A percentile compares a stretch with the other conserved stretches of the same genome.
These are phyloP conservation scores for Aureobasidium melanogenum DNA, from an alignment of 2,329 filamentous ascomycete genomes.

Conservation along the genomic window DNA sequence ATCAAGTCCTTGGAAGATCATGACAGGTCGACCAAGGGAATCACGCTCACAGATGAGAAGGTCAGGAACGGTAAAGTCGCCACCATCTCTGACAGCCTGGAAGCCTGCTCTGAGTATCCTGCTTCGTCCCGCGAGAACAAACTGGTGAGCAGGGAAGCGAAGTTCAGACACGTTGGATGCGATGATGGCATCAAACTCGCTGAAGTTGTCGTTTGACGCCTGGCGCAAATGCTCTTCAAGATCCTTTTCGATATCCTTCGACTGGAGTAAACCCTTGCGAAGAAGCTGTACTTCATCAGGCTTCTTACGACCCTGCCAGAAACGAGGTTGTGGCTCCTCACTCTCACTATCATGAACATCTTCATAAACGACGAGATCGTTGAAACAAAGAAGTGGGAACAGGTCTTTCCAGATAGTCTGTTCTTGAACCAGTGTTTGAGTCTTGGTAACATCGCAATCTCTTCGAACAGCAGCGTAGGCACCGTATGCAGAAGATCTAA, in stretches of 20 bases:
- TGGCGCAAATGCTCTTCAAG: constrained; percentile 42
- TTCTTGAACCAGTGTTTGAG: constrained; percentile 58
- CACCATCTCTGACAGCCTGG: constrained; percentile 32
- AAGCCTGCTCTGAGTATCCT: constrained; percentile 56
- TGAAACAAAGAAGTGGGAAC: constrained; percentile 58
- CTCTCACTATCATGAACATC: constrained; percentile 34
- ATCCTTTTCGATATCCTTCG: constrained; percentile 58
- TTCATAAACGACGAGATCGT: constrained; percentile 41
- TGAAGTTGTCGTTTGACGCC: constrained; percentile 27
- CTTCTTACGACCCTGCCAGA: constrained; percentile 39
- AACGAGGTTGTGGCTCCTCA: constrained; percentile 36
- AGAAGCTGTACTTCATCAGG: constrained; percentile 41
- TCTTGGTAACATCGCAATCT: constrained; percentile 72
- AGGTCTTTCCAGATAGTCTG: constrained; percentile 67
- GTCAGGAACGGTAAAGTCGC: constrained; percentile 51
- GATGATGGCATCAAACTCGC: constrained; percentile 36
- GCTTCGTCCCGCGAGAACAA: constrained; percentile 69
- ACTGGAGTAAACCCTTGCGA: constrained; percentile 51
- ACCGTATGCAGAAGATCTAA: constrained; percentile 81
- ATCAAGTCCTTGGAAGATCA: constrained; percentile 65
- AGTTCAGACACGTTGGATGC: constrained; percentile 56
- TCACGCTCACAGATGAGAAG: constrained; percentile 49
- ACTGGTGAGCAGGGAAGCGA: constrained; percentile 71
- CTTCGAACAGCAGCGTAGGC: constrained; percentile 81
- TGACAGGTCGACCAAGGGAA: constrained; percentile 41